Conservation (phyloP, 2,329 filamentous ascomycete species). For the Ramularia collo-cygni region DNA sequence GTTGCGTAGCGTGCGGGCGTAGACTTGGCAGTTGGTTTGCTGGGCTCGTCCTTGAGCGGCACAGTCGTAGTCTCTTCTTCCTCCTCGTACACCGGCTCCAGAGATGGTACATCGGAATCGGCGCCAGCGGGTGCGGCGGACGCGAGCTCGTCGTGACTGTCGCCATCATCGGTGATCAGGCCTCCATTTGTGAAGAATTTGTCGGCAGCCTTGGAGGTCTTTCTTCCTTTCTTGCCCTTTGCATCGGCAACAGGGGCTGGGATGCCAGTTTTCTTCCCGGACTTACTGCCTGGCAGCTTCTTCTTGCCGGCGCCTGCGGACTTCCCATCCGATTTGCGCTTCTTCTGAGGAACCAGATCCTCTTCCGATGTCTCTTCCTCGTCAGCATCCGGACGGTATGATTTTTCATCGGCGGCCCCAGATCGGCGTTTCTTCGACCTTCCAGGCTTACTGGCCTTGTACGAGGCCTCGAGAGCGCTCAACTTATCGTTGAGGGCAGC, state of each 20-base stretch:
- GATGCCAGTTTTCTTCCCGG: slow-evolving; percentile 5
- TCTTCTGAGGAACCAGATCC: slow-evolving; percentile 21
- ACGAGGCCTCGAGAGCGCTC: slow-evolving; percentile 21
- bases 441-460: slow-evolving; percentile 20
- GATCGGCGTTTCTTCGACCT: slow-evolving; percentile 11
- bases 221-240: slow-evolving; percentile 3
- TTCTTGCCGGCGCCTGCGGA: slow-evolving; percentile 6
- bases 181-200: slow-evolving; percentile 8
- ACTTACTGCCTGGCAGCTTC: slow-evolving; percentile 15
- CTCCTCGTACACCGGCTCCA: slow-evolving; percentile 31
- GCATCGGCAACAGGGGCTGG: not conserved
- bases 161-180: slow-evolving; percentile 18
- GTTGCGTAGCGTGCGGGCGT: slow-evolving; percentile 24
- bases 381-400: not conserved
- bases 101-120: slow-evolving; percentile 22
- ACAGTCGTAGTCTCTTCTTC: slow-evolving; percentile 23
- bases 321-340: slow-evolving; percentile 26
- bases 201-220: not conserved
- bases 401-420: not conserved
- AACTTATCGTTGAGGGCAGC: slow-evolving; percentile 17
- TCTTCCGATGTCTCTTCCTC: slow-evolving; percentile 12
- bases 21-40: slow-evolving; percentile 23
- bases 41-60: slow-evolving; percentile 21
- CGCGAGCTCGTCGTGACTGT: slow-evolving; percentile 22
- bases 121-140: slow-evolving; percentile 13